Evolutionary conservation across 495 filamentous ascomycete species (phyloP), one percentile per base, ranked within the genome.

Genomic region (Penicillium longicatenatum): DNA sequence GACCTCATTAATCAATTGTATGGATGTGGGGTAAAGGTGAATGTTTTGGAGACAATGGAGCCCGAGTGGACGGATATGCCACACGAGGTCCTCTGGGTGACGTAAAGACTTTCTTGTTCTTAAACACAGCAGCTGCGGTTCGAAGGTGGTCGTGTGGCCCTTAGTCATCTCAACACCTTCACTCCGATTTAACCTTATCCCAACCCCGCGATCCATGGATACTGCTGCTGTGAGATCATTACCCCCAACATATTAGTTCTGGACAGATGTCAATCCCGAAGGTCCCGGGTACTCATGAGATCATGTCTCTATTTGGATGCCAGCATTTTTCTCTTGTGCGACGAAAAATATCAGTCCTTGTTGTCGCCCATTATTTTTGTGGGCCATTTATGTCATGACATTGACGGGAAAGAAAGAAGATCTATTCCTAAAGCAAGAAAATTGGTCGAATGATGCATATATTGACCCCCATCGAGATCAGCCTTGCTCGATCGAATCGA

Each of bases 231-330:
- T 62, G 60, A 62, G 52, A 21, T 62, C 60, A 62, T 59, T 43
- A 37, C 47, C 53, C 50, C 55, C 33, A 29, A n/a, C 39, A 19
- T 16, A 21, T 19, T n/a, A 24, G 17, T 29, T 29, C 16, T 30
- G 16, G 45, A 17, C 45, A 26, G 31, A 50, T 42, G 37, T 39
- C 47, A 29, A 52, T 44, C 45, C 55, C 60, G 60, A 49, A 26
- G 46, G 21, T 58, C 51, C 55, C 60, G 60, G 47, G 42, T 19
- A 26, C 52, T 58, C 42, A 56, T 62, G 52, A 58, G 47, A 62
- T 62, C 55, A 52, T 58, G 17, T 14, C 20, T 48, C 24, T 50
- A n/a, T 17, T 35, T 35, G 12, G 31, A 35, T 35, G 12, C 31
- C 14, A 16, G 16, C 5, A 17, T 39, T 39, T n/a, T 35, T 8